phyloP scores from a whole-genome alignment of 164 flowering plant genomes.

The Euptelea pleiosperma region DNA sequence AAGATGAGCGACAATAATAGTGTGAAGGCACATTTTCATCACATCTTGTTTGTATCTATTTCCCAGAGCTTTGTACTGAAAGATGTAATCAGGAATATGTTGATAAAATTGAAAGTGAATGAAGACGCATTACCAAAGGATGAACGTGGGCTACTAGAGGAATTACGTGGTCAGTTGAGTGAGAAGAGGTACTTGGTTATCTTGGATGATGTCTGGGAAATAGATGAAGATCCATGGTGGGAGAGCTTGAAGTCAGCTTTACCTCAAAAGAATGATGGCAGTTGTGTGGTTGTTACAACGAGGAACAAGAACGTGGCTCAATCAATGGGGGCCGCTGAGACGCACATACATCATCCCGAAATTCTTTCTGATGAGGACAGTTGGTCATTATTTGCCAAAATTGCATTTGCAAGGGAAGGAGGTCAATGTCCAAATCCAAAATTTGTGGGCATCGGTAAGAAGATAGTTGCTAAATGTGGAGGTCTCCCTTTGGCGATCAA shows the following conservation, averaged over 20 bases:
- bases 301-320: neutral
- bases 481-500: conserved; percentile 6
- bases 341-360: neutral
- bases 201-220: conserved; percentile 9
- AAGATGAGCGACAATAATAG: too few relatives aligned
- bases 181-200: neutral
- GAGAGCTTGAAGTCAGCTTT: conserved; percentile 5
- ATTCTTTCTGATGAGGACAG: conserved; percentile 1
- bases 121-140: too few relatives aligned
- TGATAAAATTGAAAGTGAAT: too few relatives aligned
- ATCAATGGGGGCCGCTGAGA: conserved; percentile 5
- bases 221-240: conserved; percentile 2
- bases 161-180: neutral
- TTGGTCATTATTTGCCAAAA: conserved; percentile 1
- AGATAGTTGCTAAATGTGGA: conserved; percentile 3
- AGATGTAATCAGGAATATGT: too few relatives aligned
- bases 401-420: neutral
- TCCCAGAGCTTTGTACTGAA: too few relatives aligned
- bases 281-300: conserved; percentile 7
- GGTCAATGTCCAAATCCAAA: neutral
- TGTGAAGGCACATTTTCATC: too few relatives aligned
- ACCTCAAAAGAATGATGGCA: neutral
- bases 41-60: too few relatives aligned
- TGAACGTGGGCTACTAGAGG: neutral
- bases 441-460: neutral